A percentile compares a stretch with the other conserved stretches of the same genome.
Evolutionary conservation across 2,329 filamentous ascomycete genomes (phyloP).

Genomic region (Cercospora canescens): DNA sequence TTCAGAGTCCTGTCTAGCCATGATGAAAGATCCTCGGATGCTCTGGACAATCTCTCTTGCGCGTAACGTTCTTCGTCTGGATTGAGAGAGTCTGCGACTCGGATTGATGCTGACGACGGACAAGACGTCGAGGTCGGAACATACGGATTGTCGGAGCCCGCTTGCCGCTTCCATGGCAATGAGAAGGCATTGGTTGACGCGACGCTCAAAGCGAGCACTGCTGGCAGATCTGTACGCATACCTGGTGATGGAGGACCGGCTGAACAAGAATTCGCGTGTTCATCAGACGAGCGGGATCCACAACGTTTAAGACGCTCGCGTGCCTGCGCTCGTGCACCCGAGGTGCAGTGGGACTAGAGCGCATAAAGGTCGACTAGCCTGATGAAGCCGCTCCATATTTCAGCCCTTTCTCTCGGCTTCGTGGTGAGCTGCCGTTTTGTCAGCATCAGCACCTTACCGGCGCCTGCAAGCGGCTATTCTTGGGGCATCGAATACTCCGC

Average conservation of each 20-base stretch:
- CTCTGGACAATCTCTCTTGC: background rate
- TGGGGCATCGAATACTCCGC: background rate
- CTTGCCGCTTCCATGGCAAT: slow-evolving; percentile 8
- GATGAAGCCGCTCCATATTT: background rate
- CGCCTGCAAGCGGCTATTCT: background rate
- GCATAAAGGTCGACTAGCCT: background rate
- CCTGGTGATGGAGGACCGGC: background rate
- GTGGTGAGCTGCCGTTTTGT: background rate
- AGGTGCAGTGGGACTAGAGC: slow-evolving; percentile 2
- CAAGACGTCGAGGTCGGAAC: slow-evolving; percentile 8
- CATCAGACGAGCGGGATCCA: background rate
- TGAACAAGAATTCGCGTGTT: background rate
- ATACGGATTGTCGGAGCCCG: slow-evolving; percentile 5
- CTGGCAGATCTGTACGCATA: background rate
- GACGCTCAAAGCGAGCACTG: background rate
- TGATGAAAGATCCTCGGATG: slow-evolving; percentile 5
- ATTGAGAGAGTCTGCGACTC: slow-evolving; percentile 11
- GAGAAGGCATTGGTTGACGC: background rate
- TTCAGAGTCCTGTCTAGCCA: slow-evolving; percentile 13
- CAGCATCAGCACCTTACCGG: background rate
- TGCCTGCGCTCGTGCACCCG: background rate
- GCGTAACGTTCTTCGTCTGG: slow-evolving; percentile 9
- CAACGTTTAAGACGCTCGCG: background rate
- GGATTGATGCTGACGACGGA: background rate
- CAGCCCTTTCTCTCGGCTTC: background rate